These are phyloP conservation scores for Hanseniaspora meyeri DNA, from an alignment of 805 yeast species.

Conservation along the genomic window DNA sequence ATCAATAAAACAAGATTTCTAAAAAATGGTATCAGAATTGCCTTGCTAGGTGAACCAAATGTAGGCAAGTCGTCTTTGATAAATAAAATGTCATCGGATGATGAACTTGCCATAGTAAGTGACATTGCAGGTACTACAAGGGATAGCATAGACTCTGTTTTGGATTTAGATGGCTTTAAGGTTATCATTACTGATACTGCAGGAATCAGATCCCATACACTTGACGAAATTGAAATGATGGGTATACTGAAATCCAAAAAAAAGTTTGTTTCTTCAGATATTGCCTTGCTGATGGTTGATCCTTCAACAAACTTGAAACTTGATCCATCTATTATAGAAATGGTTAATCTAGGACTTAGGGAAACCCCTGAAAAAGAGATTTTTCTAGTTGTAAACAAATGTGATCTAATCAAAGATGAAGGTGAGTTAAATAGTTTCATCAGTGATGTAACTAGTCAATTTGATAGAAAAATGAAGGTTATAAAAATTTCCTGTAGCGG, in stretches of 20 bases:
- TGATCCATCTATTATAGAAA: slow-evolving; percentile 26
- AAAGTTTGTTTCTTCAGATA: slow-evolving; percentile 49
- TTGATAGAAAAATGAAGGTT: slow-evolving; percentile 20
- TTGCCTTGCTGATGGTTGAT: slow-evolving; percentile 50
- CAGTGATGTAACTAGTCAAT: slow-evolving; percentile 17
- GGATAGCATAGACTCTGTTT: slow-evolving; percentile 68
- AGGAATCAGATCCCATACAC: slow-evolving; percentile 50
- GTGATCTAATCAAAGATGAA: slow-evolving; percentile 33
- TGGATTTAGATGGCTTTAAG: slow-evolving; percentile 75
- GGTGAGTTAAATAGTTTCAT: background rate
- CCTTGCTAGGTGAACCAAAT: slow-evolving; percentile 82
- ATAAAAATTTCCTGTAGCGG: slow-evolving; percentile 48
- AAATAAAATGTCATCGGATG: slow-evolving; percentile 52
- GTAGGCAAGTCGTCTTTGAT: slow-evolving; percentile 89
- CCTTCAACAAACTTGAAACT: slow-evolving; percentile 19
- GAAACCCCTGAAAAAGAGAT: slow-evolving; percentile 22
- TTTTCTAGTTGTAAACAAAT: slow-evolving; percentile 44
- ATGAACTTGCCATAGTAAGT: slow-evolving; percentile 84
- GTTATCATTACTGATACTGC: slow-evolving; percentile 86
- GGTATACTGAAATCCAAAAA: slow-evolving; percentile 70
- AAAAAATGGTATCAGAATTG: slow-evolving; percentile 57
- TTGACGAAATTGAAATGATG: slow-evolving; percentile 55
- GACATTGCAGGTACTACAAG: slow-evolving; percentile 88
- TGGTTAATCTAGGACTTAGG: slow-evolving; percentile 19
- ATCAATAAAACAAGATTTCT: slow-evolving; percentile 51